These are phyloP conservation scores for Agrocybe praecox DNA, from an alignment of 768 basidiomycete genomes.

Conservation along the genomic window DNA sequence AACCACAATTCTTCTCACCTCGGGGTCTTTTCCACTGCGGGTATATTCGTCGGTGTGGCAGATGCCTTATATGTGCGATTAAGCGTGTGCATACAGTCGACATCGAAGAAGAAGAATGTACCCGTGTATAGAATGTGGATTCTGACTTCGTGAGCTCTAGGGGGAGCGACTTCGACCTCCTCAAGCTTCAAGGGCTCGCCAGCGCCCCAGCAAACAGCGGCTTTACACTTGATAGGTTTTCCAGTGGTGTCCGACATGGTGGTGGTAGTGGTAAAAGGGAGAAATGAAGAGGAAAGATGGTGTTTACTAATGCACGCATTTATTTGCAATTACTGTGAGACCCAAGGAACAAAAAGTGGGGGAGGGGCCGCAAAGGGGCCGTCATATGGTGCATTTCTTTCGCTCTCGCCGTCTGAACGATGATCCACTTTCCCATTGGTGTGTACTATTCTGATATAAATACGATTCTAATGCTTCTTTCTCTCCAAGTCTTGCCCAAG, in stretches of 20 bases:
- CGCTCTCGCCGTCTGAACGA: slow-evolving; percentile 5
- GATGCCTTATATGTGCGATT: slow-evolving; percentile 55
- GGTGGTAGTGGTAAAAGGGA: slow-evolving; percentile 24
- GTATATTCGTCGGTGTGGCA: slow-evolving; percentile 99
- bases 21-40: slow-evolving; percentile 93
- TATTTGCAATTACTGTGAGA: slow-evolving; percentile 17
- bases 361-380: neutral
- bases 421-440: slow-evolving; percentile 5
- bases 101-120: slow-evolving; percentile 26
- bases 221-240: slow-evolving; percentile 84
- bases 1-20: slow-evolving; percentile 46
- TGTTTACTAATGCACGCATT: slow-evolving; percentile 12
- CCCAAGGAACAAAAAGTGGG: slow-evolving; percentile 1
- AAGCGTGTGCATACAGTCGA: neutral
- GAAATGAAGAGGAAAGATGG: slow-evolving; percentile 13
- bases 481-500: neutral
- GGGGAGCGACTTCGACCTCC: slow-evolving; percentile 93
- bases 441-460: neutral
- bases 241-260: slow-evolving; percentile 77
- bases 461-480: neutral
- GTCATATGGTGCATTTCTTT: slow-evolving; percentile 8
- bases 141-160: slow-evolving; percentile 87
- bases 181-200: slow-evolving; percentile 86
- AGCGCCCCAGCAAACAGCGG: slow-evolving; percentile 95
- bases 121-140: slow-evolving; percentile 93